Percentiles rank a stretch among this genome's conserved stretches.
Evolutionary conservation across 23 red algal genomes (phyloP).

Genomic region (Pyropia yezoensis): DNA sequence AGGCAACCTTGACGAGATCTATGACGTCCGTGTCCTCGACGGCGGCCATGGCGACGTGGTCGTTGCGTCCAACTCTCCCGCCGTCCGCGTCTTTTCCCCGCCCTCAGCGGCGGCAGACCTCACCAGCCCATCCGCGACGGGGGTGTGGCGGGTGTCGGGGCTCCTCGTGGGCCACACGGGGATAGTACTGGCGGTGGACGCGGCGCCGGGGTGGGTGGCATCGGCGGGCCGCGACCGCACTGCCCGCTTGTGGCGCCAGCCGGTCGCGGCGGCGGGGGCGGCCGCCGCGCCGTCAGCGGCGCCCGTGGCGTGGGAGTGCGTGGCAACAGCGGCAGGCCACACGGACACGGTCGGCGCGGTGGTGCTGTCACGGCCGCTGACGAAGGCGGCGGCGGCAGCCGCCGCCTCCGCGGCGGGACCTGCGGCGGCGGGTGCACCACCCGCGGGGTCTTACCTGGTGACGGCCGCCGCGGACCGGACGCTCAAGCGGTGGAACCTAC

Average conservation of each 20-base stretch:
- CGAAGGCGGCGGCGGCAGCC: conserved; percentile 19
- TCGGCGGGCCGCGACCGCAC: conserved; percentile 44
- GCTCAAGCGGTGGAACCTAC: conserved; percentile 71
- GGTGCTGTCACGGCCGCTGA: conserved; percentile 23
- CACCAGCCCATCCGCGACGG: background rate
- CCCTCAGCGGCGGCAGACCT: conserved; percentile 1
- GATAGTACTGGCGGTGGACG: conserved; percentile 58
- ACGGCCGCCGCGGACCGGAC: conserved; percentile 62
- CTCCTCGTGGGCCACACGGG: conserved; percentile 24
- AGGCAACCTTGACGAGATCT: conserved; percentile 79
- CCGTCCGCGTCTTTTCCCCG: conserved; percentile 17
- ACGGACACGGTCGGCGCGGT: conserved; percentile 67
- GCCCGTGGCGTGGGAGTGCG: conserved; percentile 13
- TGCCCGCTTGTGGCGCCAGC: conserved; percentile 45
- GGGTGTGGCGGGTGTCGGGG: conserved; percentile 4
- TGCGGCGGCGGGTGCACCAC: background rate
- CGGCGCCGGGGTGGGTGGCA: conserved; percentile 11
- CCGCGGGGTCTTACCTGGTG: conserved; percentile 53
- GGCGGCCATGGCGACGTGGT: conserved; percentile 3
- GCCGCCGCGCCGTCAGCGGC: background rate
- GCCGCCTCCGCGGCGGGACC: conserved; percentile 23
- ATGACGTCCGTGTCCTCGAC: conserved; percentile 37
- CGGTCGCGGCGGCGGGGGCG: no score
- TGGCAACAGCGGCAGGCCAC: conserved; percentile 57
- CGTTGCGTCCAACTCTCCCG: conserved; percentile 37